These are phyloP conservation scores for Brassica incana DNA, from an alignment of 345 rosid species.

Conservation along the genomic window DNA sequence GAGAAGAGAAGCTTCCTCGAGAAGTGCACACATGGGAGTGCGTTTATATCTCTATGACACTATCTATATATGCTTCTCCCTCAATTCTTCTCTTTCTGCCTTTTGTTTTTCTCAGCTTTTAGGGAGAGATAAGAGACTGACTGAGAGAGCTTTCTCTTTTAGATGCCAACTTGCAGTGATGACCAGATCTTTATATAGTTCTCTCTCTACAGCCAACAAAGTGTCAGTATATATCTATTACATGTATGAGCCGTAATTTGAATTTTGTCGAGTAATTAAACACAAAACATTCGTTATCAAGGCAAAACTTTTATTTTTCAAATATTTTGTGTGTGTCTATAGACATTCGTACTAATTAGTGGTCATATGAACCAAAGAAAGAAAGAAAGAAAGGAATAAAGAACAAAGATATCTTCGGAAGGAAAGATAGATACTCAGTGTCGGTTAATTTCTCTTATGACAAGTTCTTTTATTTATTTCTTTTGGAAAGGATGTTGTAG, in stretches of 20 bases:
- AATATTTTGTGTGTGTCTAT: not conserved
- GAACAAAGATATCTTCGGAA: slow-evolving; percentile 38
- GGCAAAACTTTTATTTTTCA: not conserved
- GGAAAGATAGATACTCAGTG: slow-evolving; percentile 53
- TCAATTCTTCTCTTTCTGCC: slow-evolving; percentile 27
- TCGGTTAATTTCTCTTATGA: slow-evolving; percentile 38
- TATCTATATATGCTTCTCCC: slow-evolving; percentile 23
- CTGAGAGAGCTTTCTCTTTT: slow-evolving; percentile 52
- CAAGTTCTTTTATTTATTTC: slow-evolving; percentile 30
- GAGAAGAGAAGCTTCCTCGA: slow-evolving; percentile 46
- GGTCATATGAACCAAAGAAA: slow-evolving; percentile 33
- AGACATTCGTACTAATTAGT: slow-evolving; percentile 9
- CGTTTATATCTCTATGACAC: slow-evolving; percentile 23
- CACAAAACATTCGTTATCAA: not conserved
- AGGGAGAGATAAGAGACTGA: slow-evolving; percentile 29
- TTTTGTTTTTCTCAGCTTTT: slow-evolving; percentile 44
- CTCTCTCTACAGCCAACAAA: slow-evolving; percentile 29
- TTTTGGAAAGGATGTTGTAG: slow-evolving; percentile 38
- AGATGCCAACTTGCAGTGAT: slow-evolving; percentile 55
- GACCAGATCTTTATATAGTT: slow-evolving; percentile 43
- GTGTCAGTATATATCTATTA: slow-evolving; percentile 4
- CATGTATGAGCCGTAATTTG: slow-evolving; percentile 13
- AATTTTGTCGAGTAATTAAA: not conserved
- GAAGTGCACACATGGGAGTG: slow-evolving; percentile 42
- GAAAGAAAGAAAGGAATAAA: slow-evolving; percentile 33